Base-by-base conservation (phyloP, 805 yeast genomes). In the Ogataea zsoltii region DNA sequence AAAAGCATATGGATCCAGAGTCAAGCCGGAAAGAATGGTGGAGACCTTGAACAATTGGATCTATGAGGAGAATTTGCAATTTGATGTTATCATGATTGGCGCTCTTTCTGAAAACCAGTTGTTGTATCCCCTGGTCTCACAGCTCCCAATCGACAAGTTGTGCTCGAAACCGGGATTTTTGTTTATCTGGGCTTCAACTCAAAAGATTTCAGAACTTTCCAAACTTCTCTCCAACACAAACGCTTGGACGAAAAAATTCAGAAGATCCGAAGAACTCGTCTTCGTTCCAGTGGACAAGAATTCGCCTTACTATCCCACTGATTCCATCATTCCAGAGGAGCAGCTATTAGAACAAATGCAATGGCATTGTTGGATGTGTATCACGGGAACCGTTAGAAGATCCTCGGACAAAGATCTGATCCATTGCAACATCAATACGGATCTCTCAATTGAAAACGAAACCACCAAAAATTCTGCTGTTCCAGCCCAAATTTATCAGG, bases 281-380 rank as follows among this genome's bases (percentile, higher is more conserved):
- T 91, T 86, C 60, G 79, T 88, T 12, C 88, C 92, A 2, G 74
- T 79, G n/a, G 80, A 81, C 50, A 76, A 76, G 47, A 64, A 76
- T 23, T 83, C 94, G 0, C 80, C 81, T 1, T 81, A 79, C 58
- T 82, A 79, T 51, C 94, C 94, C 0, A 72, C 74, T 2, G 76
- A 77, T 32, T 74, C 75, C 7, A 52, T 56, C 16, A 59, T 65
- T 30, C 65, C 68, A 2, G 75, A 75, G 45, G 78, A 75, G 14
- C 71, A 71, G 28, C 61, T 87, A 19, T 73, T 87, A 44, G 82
- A 80, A 48, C 80, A 83, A 47, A 82, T 86, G 65, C 94, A 86
- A 66, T 91, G 97, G 96, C 97, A 92, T 67, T 91, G 97, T 58
- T 86, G 96, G 87, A 90, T 91, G 97, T 92, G 97, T 56, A 86